Base-by-base conservation (phyloP, 106 monocot species). In the Cymbidium sinense region DNA sequence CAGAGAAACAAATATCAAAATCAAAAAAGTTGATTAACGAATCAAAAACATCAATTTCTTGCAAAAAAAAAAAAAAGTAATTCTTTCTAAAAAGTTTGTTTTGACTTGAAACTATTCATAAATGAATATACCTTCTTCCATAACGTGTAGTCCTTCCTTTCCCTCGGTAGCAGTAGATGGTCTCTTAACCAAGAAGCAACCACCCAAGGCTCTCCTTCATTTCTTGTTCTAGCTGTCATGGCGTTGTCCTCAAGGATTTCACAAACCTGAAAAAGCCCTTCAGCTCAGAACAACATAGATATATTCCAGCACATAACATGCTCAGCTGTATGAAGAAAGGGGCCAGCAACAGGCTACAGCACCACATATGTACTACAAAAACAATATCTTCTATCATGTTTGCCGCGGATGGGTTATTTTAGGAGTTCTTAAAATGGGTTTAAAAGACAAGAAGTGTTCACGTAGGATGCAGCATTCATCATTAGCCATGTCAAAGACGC, bases 131-230 rank as follows among this genome's bases (percentile, higher is more conserved):
- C 96, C 96, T 94, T 94, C 78, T 90, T 96, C 96, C 96, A 96
- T 73, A 96, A 78, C 51, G 73, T 75, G 21, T 34, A 19, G 62
- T 94, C 82, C 77, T 82, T 91, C 72, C 96, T 86, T 84, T 96
- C 96, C 76, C 70, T 88, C 43, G 90, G 93, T 25, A 86, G 77
- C 61, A 96, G 86, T 77, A 96, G 76, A 86, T 94, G 91, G 77
- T 96, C 94, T 64, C 94, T 86, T 77, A 96, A 79, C 96, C 94
- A 94, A 82, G 94, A 96, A 52, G 88, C 83, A 70, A 91, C 93
- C 74, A 94, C 86, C 91, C 91, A 96, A 79, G 86, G 77, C 19
- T 91, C 86, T 54, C 76, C 79, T 34, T 78, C 86, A 39, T 70
- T 47, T 67, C 23, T 76, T 39, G 23, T 70, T 77, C 79, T 88